Evolutionary conservation across 768 basidiomycete species (phyloP).

Genomic region (Sarcodon aspratus): DNA sequence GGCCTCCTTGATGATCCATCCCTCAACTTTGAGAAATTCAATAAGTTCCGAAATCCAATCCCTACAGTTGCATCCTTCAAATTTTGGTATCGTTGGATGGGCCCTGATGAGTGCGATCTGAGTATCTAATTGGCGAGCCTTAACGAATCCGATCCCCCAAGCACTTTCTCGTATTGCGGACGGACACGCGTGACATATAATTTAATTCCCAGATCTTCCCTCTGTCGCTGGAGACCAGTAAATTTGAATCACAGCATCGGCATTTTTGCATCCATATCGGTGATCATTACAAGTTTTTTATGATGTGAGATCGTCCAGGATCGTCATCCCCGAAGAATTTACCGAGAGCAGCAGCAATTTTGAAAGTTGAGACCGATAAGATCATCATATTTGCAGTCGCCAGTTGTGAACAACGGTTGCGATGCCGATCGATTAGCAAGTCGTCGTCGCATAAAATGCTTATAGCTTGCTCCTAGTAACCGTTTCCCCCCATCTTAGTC

Average conservation of each 20-base stretch:
- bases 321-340: too few relatives aligned
- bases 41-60: conserved; percentile 6
- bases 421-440: not conserved
- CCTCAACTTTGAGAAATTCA: not conserved
- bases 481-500: conserved; percentile 3
- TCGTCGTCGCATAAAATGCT: not conserved
- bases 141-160: conserved; percentile 4
- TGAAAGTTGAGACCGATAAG: too few relatives aligned
- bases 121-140: not conserved
- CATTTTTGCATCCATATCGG: too few relatives aligned
- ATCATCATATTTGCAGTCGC: too few relatives aligned
- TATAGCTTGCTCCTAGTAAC: not conserved
- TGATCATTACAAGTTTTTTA: too few relatives aligned
- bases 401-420: not conserved
- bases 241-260: too few relatives aligned
- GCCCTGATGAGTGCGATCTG: not conserved
- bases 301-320: too few relatives aligned
- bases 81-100: not conserved
- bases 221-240: too few relatives aligned
- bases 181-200: not conserved
- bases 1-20: not conserved
- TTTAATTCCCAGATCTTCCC: too few relatives aligned
- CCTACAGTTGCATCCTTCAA: conserved; percentile 2
- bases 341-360: too few relatives aligned
- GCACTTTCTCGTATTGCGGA: conserved; percentile 1